Evolutionary conservation across 2,329 filamentous ascomycete species (phyloP).

Genomic region (Fusarium fracticaudum): DNA sequence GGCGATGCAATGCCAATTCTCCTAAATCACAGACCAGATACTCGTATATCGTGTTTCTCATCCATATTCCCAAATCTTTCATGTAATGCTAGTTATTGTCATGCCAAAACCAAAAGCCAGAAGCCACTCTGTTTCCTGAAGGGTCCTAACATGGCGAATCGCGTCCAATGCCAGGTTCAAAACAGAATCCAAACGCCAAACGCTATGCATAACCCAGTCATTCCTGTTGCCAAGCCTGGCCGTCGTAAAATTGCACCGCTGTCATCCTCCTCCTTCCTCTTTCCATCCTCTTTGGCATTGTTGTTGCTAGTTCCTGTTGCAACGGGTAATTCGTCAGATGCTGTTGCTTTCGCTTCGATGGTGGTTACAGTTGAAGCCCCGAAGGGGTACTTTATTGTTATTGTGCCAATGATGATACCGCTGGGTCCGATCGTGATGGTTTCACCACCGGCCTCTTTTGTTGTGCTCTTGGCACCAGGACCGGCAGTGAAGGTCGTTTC

Average conservation of each 20-base stretch:
- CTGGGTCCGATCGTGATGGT: constrained; percentile 61
- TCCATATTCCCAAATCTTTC: neutral
- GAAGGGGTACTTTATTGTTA: constrained; percentile 58
- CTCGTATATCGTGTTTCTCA: neutral
- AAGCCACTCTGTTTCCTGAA: neutral
- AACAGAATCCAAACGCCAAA: constrained; percentile 52
- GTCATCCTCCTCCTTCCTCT: constrained; percentile 35
- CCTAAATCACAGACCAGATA: neutral
- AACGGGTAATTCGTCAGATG: constrained; percentile 29
- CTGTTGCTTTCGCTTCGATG: constrained; percentile 48
- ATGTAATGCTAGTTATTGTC: neutral
- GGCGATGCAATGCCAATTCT: neutral
- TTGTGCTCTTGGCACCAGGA: constrained; percentile 53
- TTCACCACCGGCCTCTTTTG: constrained; percentile 59
- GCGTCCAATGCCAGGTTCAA: constrained; percentile 23
- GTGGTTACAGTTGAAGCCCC: constrained; percentile 55
- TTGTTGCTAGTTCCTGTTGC: constrained; percentile 41
- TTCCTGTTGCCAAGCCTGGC: constrained; percentile 28
- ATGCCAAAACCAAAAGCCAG: neutral
- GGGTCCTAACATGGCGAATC: neutral
- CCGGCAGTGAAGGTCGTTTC: constrained; percentile 63
- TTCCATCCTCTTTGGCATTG: constrained; percentile 35
- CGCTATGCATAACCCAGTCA: constrained; percentile 50
- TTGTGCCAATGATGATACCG: constrained; percentile 59
- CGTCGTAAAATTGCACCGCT: constrained; percentile 20